Base-by-base conservation (phyloP, 352 stramenopile species). In the Aphanomyces stellatus region DNA sequence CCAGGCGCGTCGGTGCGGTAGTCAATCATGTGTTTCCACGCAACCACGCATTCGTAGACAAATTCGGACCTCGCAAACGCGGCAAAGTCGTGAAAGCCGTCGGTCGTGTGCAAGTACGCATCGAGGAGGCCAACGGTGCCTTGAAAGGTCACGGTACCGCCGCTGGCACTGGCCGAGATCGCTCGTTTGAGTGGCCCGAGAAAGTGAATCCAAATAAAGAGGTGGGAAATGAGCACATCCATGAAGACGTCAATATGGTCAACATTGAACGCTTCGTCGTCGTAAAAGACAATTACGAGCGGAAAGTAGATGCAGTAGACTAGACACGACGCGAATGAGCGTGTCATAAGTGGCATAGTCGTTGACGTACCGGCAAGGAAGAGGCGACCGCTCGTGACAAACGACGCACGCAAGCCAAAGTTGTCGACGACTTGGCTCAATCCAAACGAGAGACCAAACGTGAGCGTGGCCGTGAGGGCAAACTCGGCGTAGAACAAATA, bases 361-460 rank as follows among this genome's bases (percentile, higher is more conserved):
- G 33, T 15, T 34, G 49, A 15, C 55, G 34, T 51, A 64, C 55
- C 28, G 19, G 24, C 33, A 13, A n/a, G 51, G 1, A 51, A 37
- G 25, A 46, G 25, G 34, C 55, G 55, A 8, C 31, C 33, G 37
- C 40, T 51, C 28, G 24, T 22, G 17, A 46, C 17, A 62, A 64
- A 51, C 13, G 55, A 33, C 8, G 3, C 13, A 3, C 55, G 35
- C 19, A 64, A 10, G 40, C 55, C 34, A 51, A 64, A 64, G 40
- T 64, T 64, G 55, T 64, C 55, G 55, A 64, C 55, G 3, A 64
- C 55, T 35, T 51, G 30, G 55, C 55, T 64, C 55, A 64, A 13
- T n/a, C 22, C n/a, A 35, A 43, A 34, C 3, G 55, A 64, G 4
- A 64, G 55, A 8, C 4, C 7, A 2, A 64, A 3, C 4, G 55